Evolutionary conservation across 768 basidiomycete genomes (phyloP), one percentile per base, ranked within the genome.

Genomic region (Pilatotrama ljubarskyi): DNA sequence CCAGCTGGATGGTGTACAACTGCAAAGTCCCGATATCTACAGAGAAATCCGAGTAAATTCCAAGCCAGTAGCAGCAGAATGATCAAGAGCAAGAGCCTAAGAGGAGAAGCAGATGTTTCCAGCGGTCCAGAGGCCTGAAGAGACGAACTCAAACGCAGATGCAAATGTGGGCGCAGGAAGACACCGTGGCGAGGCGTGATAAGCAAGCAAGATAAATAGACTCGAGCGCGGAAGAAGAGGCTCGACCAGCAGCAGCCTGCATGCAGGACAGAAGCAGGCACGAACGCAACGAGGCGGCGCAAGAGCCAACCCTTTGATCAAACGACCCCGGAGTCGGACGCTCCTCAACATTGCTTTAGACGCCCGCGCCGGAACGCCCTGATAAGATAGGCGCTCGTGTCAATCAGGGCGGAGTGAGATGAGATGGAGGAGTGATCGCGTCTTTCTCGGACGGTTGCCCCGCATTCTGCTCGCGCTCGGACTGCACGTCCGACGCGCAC

Each of bases 251-350:
- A 24, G 37, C n/a, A n/a, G n/a, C n/a, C n/a, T n/a, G 53, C 48
- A 51, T 32, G 50, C 54, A 46, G 43, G 18, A 25, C 18, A 18
- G 41, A 32, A 18, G 54, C 50, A 61, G 60, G 60, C 60, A 50
- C 18, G 10, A 14, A 20, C 10, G 46, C 32, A 35, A 42, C 58
- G 46, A 42, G 36, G 50, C 38, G 54, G 32, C 2, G 43, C 17
- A 17, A 32, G n/a, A 36, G 15, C 17, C 35, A 17, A 25, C 5
- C 26, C 43, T 17, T 37, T 38, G 43, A 40, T 47, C 40, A 46
- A 26, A 10, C 46, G 10, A 4, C 46, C 26, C 13, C 29, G 24
- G 29, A 32, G 29, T 32, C 29, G 29, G 29, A 32, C 5, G 4
- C 29, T 10, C 5, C 29, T 32, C 29, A 32, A 32, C 29, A 32